phyloP scores from a whole-genome alignment of 1,139 yeast genomes.

The Sugiyamaella neomexicana region DNA sequence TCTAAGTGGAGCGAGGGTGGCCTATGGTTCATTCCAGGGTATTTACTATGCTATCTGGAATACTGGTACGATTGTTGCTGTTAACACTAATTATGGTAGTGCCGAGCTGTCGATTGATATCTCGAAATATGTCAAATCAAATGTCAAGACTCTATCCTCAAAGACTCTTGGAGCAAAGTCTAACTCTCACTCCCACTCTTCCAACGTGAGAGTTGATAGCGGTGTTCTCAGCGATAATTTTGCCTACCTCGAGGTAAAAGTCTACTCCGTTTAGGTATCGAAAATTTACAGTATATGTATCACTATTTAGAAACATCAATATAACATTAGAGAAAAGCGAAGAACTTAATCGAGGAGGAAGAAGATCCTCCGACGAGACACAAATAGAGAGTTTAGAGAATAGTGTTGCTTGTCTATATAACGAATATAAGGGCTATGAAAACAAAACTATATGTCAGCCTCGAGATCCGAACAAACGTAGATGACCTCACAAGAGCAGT shows the following conservation, averaged over 20 bases:
- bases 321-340: not conserved
- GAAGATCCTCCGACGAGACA: too few relatives aligned
- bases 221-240: slow-evolving; percentile 13
- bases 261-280: slow-evolving; percentile 1
- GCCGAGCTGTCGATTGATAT: slow-evolving; percentile 3
- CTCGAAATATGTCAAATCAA: not conserved
- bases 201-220: not conserved
- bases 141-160: not conserved
- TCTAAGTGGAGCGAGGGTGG: slow-evolving; percentile 18
- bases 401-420: not conserved
- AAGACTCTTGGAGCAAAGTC: slow-evolving; percentile 8
- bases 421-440: not conserved
- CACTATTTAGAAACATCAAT: too few relatives aligned
- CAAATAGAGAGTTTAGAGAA: not conserved
- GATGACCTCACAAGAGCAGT: slow-evolving; percentile 56
- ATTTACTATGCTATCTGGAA: slow-evolving; percentile 22
- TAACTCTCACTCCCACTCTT: not conserved
- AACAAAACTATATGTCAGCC: not conserved
- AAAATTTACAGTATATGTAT: not conserved
- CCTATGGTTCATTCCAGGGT: slow-evolving; percentile 15
- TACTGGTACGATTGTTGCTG: slow-evolving; percentile 18
- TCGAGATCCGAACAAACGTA: slow-evolving; percentile 52
- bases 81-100: slow-evolving; percentile 17
- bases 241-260: slow-evolving; percentile 11
- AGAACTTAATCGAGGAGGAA: not conserved